Conservation (phyloP, 176 grass and related monocot species). For the Raddia guianensis region DNA sequence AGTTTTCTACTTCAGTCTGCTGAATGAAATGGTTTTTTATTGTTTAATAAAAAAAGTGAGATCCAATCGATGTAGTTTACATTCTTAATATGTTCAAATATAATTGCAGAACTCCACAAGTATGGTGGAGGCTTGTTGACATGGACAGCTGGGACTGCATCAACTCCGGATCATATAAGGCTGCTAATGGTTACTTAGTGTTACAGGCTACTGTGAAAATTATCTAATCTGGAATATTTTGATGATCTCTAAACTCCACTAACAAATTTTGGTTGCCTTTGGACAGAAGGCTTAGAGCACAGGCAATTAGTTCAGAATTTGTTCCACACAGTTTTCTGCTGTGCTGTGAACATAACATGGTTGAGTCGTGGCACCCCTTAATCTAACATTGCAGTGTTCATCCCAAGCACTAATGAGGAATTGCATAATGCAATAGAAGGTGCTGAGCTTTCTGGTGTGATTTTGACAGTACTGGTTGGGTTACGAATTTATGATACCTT, state of each 20-base stretch:
- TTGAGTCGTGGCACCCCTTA: background rate
- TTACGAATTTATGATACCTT: conserved; percentile 43
- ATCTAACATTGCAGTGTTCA: background rate
- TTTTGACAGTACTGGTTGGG: conserved; percentile 38
- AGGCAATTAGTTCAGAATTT: background rate
- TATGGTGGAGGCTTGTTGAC: conserved; percentile 84
- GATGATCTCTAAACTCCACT: conserved; percentile 40
- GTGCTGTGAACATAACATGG: conserved; percentile 18
- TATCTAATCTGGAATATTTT: conserved; percentile 22
- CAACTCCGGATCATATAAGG: conserved; percentile 34
- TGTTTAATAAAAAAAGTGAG: background rate
- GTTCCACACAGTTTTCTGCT: background rate
- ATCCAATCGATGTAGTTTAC: background rate
- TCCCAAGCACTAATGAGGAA: background rate
- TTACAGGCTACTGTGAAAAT: conserved; percentile 27
- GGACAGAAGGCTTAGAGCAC: conserved; percentile 46
- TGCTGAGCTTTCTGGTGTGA: conserved; percentile 38
- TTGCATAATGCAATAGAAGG: conserved; percentile 26
- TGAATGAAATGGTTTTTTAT: background rate
- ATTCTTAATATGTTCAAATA: conserved; percentile 10
- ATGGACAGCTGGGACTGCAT: conserved; percentile 58
- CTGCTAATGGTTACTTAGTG: conserved; percentile 31
- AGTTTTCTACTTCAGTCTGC: background rate
- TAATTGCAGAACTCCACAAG: conserved; percentile 81
- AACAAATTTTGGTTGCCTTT: conserved; percentile 46